Evolutionary conservation across 2,329 filamentous ascomycete genomes (phyloP), one percentile per base, ranked within the genome.

Genomic region (Chrysosporium queenslandicum): DNA sequence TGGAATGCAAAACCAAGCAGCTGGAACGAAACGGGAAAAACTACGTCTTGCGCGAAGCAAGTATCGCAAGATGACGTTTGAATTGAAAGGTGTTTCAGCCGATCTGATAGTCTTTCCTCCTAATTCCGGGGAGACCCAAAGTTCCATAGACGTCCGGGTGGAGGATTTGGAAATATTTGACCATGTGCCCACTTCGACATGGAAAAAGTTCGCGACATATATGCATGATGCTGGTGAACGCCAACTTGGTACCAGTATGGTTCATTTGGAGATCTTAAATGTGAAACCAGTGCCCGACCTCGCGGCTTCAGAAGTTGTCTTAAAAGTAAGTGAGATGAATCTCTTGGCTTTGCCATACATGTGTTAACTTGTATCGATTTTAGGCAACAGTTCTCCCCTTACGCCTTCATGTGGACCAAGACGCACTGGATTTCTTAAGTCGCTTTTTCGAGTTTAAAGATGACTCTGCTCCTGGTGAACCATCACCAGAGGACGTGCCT

Each of bases 401-500:
- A 25, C 82, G 92, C 40, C 76, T 98, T 1, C 92, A 98, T 65
- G 90, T 98, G 30, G 92, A 98, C 63, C 92, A 98, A 68, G 92
- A 98, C 68, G 91, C 92, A 0, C 78, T 98, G 3, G 92, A 98
- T 65, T 98, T 98, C 65, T 87, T 98, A 64, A 94, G 86, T 1
- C 82, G 92, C 1, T 98, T 98, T 74, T 98, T 98, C 62, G 90
- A 94, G 62, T 98, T 98, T 76, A 94, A 95, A 63, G 89, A 96
- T 60, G 86, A 90, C 37, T 72, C 72, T 1, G 63, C 62, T 0
- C 34, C 56, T 5, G 27, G 47, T 16, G 72, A 72, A 1, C 75
- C 81, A 27, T 70, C 74, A 2, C 77, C 81, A 1, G 82, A 82
- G 42, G 89, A 94, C 51, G 72, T 85, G 5, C 87, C 88, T 0